A percentile compares a stretch with the other conserved stretches of the same genome.
phyloP scores from a whole-genome alignment of 2,329 filamentous ascomycete genomes.

The Drechslera avenae region DNA sequence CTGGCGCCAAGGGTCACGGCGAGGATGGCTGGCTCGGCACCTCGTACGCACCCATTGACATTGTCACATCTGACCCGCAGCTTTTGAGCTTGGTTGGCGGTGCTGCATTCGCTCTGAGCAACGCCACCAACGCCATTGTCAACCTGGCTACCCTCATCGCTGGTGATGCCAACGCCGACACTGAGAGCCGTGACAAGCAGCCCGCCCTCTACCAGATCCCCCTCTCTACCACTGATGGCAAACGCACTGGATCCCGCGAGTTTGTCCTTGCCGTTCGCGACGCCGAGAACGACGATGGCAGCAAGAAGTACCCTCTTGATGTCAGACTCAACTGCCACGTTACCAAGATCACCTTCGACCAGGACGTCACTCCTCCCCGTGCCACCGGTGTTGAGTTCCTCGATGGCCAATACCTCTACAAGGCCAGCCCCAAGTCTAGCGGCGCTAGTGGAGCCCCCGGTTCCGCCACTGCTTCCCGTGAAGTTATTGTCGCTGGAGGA shows the following conservation, averaged over 20 bases:
- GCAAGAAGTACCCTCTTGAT: constrained; percentile 62
- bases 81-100: constrained; percentile 59
- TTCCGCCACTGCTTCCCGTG: constrained; percentile 34
- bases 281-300: constrained; percentile 56
- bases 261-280: constrained; percentile 60
- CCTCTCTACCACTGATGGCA: constrained; percentile 54
- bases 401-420: constrained; percentile 51
- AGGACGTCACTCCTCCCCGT: constrained; percentile 62
- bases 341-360: constrained; percentile 69
- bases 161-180: constrained; percentile 59
- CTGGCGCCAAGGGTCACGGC: constrained; percentile 57
- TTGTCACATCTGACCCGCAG: constrained; percentile 60
- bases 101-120: constrained; percentile 59
- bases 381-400: constrained; percentile 53
- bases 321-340: constrained; percentile 66
- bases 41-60: constrained; percentile 56
- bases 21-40: constrained; percentile 63
- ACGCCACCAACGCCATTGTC: constrained; percentile 40
- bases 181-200: constrained; percentile 51
- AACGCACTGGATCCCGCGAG: constrained; percentile 62
- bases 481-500: constrained; percentile 51
- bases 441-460: constrained; percentile 47
- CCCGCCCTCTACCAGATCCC: constrained; percentile 64
- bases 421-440: constrained; percentile 46
- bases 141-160: constrained; percentile 47